phyloP scores from a whole-genome alignment of 192 early-diverging fungal species.

The Thamnidium elegans region DNA sequence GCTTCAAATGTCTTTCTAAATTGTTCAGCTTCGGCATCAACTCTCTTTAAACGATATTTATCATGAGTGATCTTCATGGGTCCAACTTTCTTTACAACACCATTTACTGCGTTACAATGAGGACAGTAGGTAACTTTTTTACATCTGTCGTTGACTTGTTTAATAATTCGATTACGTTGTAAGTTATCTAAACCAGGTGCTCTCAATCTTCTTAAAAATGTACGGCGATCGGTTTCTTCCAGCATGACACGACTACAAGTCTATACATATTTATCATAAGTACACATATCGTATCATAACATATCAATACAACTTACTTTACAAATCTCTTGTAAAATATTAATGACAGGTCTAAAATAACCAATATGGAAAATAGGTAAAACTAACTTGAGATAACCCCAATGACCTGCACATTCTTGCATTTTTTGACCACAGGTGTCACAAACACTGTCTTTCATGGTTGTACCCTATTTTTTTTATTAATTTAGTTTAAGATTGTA shows the following conservation, averaged over 20 bases:
- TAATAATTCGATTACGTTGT: constrained; percentile 72
- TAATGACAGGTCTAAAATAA: constrained; percentile 87
- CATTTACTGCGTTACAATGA: constrained; percentile 80
- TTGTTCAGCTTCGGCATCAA: constrained; percentile 67
- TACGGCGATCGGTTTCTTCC: constrained; percentile 73
- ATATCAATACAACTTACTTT: constrained; percentile 54
- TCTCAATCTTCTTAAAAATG: constrained; percentile 66
- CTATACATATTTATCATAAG: constrained; percentile 39
- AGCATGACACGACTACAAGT: constrained; percentile 86
- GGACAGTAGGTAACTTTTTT: constrained; percentile 86
- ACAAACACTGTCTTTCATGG: constrained; percentile 80
- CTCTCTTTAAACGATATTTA: constrained; percentile 81
- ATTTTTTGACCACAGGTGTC: constrained; percentile 86
- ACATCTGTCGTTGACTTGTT: constrained; percentile 79
- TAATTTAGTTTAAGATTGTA: no score
- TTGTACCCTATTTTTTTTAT: constrained; percentile 59
- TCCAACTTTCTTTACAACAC: constrained; percentile 92
- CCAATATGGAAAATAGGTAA: constrained; percentile 98
- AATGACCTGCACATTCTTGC: constrained; percentile 95
- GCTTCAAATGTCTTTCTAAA: constrained; percentile 76
- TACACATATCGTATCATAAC: background rate
- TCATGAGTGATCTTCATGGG: constrained; percentile 96
- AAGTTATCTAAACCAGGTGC: constrained; percentile 81
- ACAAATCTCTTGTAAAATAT: constrained; percentile 95
- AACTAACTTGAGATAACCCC: constrained; percentile 87